Evolutionary conservation across 768 basidiomycete genomes (phyloP).

Genomic region (Amanita muscaria): DNA sequence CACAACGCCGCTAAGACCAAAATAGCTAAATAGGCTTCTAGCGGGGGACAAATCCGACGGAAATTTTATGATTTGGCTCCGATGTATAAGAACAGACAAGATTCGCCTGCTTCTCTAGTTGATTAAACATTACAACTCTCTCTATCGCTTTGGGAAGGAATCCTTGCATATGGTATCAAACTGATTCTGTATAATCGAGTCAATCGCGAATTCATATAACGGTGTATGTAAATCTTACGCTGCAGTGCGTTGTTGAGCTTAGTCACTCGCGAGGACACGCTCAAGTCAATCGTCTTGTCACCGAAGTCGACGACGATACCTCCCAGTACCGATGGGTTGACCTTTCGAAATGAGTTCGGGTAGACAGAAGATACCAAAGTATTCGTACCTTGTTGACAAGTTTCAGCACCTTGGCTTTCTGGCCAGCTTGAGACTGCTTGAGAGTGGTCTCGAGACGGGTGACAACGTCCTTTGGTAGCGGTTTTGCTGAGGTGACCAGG

Average conservation of each 20-base stretch:
- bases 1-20: not conserved
- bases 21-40: not conserved
- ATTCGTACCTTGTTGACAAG: slow-evolving; percentile 77
- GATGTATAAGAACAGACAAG: not conserved
- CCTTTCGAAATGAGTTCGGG: slow-evolving; percentile 34
- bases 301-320: slow-evolving; percentile 95
- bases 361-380: not conserved
- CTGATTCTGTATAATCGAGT: slow-evolving; percentile 24
- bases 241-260: slow-evolving; percentile 87
- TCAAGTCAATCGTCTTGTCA: slow-evolving; percentile 96
- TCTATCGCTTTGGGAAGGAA: not conserved
- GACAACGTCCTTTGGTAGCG: slow-evolving; percentile 70
- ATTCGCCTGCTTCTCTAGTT: slow-evolving; percentile 1
- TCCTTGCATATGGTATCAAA: slow-evolving; percentile 20
- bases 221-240: slow-evolving; percentile 42
- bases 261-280: slow-evolving; percentile 87
- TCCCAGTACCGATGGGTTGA: slow-evolving; percentile 87
- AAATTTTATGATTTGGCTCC: too few relatives aligned
- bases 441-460: slow-evolving; percentile 75
- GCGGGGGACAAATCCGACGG: too few relatives aligned
- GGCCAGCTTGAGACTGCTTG: slow-evolving; percentile 79
- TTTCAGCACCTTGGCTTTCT: slow-evolving; percentile 82
- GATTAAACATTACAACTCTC: slow-evolving; percentile 1
- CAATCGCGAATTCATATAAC: not conserved
- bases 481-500: slow-evolving; percentile 78